Conservation (phyloP, 208 protist species). For the Blechomonas ayalai region DNA sequence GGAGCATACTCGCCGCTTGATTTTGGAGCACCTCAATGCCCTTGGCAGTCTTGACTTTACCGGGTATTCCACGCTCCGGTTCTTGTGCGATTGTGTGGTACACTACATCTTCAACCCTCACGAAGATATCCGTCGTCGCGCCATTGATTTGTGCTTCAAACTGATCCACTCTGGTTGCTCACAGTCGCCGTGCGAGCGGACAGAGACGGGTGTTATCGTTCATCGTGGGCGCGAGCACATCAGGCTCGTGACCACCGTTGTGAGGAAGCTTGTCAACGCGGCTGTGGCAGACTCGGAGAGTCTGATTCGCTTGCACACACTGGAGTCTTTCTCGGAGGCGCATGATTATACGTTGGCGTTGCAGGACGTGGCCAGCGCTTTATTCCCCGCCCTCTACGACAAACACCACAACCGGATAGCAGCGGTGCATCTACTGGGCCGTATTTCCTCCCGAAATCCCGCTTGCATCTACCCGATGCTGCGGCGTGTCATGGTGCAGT, state of each 20-base stretch:
- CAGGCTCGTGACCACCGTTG: slow-evolving; percentile 62
- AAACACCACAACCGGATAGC: slow-evolving; percentile 81
- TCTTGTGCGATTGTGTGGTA: slow-evolving; percentile 75
- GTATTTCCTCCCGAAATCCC: slow-evolving; percentile 72
- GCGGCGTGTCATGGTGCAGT: slow-evolving; percentile 78
- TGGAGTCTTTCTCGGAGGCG: slow-evolving; percentile 61
- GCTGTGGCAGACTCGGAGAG: slow-evolving; percentile 85
- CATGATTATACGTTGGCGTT: slow-evolving; percentile 76
- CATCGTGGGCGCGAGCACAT: slow-evolving; percentile 82
- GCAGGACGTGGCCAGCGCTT: slow-evolving; percentile 54
- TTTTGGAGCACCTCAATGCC: slow-evolving; percentile 56
- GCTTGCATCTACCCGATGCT: slow-evolving; percentile 75
- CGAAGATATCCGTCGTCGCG: slow-evolving; percentile 79
- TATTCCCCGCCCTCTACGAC: slow-evolving; percentile 81
- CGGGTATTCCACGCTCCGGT: slow-evolving; percentile 82
- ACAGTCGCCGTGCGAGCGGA: slow-evolving; percentile 58
- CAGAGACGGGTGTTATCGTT: slow-evolving; percentile 58
- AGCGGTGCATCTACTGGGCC: slow-evolving; percentile 72
- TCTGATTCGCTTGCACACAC: slow-evolving; percentile 81
- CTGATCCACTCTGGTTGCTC: slow-evolving; percentile 78
- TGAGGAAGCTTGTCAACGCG: slow-evolving; percentile 71
- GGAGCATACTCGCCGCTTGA: slow-evolving; percentile 14
- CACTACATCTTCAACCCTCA: slow-evolving; percentile 71
- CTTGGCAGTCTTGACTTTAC: slow-evolving; percentile 76
- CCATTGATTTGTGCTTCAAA: slow-evolving; percentile 86